Percentiles rank a stretch among this genome's conserved stretches.
Conservation (phyloP, 2,329 filamentous ascomycete genomes). For the Parastagonospora avenae region DNA sequence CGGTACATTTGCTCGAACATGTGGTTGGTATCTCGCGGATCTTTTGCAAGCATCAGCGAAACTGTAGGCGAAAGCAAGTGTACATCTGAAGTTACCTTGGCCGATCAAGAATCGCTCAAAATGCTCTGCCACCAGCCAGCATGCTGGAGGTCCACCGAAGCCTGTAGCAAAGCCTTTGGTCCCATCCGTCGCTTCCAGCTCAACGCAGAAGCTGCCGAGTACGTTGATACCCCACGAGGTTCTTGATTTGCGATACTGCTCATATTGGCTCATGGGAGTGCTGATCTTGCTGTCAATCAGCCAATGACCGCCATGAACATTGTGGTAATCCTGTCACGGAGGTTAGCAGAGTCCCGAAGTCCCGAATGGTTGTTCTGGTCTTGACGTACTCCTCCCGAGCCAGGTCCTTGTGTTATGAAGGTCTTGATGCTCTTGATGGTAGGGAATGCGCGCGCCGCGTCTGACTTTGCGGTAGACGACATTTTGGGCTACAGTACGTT, state of each 20-base stretch:
- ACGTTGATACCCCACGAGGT: slow-evolving; percentile 97
- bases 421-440: slow-evolving; percentile 77
- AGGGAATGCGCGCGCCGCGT: slow-evolving; percentile 63
- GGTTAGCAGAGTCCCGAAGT: neutral
- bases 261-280: slow-evolving; percentile 88
- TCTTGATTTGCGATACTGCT: slow-evolving; percentile 82
- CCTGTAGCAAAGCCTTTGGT: slow-evolving; percentile 94
- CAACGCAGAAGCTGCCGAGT: slow-evolving; percentile 86
- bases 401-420: slow-evolving; percentile 70
- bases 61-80: neutral
- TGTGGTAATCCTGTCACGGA: slow-evolving; percentile 75
- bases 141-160: slow-evolving; percentile 90
- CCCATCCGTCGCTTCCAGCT: slow-evolving; percentile 86
- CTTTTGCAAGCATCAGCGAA: slow-evolving; percentile 47
- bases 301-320: slow-evolving; percentile 77
- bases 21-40: slow-evolving; percentile 88
- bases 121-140: slow-evolving; percentile 92
- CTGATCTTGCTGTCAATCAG: slow-evolving; percentile 90
- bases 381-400: slow-evolving; percentile 37
- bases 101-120: slow-evolving; percentile 91
- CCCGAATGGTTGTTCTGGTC: neutral
- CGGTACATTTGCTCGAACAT: slow-evolving; percentile 98
- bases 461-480: slow-evolving; percentile 28
- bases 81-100: slow-evolving; percentile 56
- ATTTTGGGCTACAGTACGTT: slow-evolving; percentile 21